phyloP scores from a whole-genome alignment of 345 rosid genomes.

The Murraya paniculata region DNA sequence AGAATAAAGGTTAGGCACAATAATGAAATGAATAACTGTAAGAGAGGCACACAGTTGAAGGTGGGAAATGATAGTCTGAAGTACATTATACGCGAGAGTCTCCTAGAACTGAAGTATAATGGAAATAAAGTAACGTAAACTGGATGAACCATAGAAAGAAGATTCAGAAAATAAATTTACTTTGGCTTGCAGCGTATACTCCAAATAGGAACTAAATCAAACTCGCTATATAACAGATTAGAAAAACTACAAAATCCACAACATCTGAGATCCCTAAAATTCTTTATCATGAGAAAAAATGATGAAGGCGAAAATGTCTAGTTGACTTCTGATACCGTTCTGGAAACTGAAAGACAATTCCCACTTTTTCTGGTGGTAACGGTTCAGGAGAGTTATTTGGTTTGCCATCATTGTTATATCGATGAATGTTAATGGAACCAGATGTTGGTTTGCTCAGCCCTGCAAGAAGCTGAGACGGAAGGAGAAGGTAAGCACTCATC shows the following conservation, averaged over 20 bases:
- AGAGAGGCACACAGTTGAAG: not conserved
- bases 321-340: conserved; percentile 54
- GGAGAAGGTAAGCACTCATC: not conserved
- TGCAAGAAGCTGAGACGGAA: conserved; percentile 68
- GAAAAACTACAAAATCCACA: not conserved
- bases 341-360: conserved; percentile 93
- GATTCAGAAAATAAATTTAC: not conserved
- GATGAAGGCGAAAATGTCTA: not conserved
- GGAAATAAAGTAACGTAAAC: not conserved
- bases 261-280: not conserved
- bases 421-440: conserved; percentile 73
- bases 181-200: not conserved
- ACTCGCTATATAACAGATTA: not conserved
- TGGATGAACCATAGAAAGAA: not conserved
- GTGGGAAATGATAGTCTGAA: not conserved
- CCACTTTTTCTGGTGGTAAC: conserved; percentile 70
- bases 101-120: not conserved
- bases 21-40: conserved; percentile 3
- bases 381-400: conserved; percentile 39
- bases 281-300: conserved; percentile 2
- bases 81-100: not conserved
- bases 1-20: not conserved
- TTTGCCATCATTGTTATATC: conserved; percentile 56
- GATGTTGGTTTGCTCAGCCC: conserved; percentile 86
- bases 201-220: not conserved